Evolutionary conservation across 2,329 filamentous ascomycete species (phyloP).

Genomic region (Apiospora aurea): DNA sequence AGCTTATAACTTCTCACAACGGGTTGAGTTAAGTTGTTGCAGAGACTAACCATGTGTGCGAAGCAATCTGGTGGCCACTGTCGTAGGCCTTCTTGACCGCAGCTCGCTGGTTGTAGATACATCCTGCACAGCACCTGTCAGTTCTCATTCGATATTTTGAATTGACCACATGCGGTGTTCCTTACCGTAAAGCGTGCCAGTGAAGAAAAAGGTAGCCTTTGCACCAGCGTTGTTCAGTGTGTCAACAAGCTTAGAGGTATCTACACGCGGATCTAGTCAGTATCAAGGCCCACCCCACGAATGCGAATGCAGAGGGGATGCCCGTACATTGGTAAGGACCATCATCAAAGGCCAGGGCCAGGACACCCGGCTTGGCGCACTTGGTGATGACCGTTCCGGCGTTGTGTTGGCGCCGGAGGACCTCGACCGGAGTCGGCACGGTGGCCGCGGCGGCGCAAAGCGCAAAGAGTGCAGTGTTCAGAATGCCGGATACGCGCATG

Average conservation of each 20-base stretch:
- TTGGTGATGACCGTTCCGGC: constrained; percentile 53
- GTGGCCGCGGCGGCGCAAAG: constrained; percentile 39
- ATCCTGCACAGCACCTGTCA: constrained; percentile 38
- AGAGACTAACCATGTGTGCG: constrained; percentile 55
- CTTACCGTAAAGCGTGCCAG: constrained; percentile 54
- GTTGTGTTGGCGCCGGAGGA: constrained; percentile 49
- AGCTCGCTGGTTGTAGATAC: constrained; percentile 56
- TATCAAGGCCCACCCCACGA: too few species aligned
- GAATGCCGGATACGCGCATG: constrained; percentile 38
- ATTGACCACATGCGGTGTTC: neutral
- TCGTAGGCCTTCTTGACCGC: constrained; percentile 61
- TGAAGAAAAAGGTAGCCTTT: constrained; percentile 63
- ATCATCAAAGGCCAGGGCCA: constrained; percentile 63
- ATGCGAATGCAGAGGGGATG: neutral
- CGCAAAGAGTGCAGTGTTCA: constrained; percentile 35
- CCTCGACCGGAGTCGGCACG: constrained; percentile 47
- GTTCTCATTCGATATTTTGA: constrained; percentile 33
- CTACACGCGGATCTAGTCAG: constrained; percentile 18
- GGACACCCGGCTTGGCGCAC: constrained; percentile 51
- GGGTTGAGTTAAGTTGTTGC: too few species aligned
- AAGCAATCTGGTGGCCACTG: constrained; percentile 60
- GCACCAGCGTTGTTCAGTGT: constrained; percentile 55
- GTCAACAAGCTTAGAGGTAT: constrained; percentile 57
- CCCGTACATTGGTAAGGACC: constrained; percentile 52
- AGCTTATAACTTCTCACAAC: too few species aligned